Evolutionary conservation across 2,329 filamentous ascomycete genomes (phyloP), one percentile per base, ranked within the genome.

Genomic region (Alternaria sp.): DNA sequence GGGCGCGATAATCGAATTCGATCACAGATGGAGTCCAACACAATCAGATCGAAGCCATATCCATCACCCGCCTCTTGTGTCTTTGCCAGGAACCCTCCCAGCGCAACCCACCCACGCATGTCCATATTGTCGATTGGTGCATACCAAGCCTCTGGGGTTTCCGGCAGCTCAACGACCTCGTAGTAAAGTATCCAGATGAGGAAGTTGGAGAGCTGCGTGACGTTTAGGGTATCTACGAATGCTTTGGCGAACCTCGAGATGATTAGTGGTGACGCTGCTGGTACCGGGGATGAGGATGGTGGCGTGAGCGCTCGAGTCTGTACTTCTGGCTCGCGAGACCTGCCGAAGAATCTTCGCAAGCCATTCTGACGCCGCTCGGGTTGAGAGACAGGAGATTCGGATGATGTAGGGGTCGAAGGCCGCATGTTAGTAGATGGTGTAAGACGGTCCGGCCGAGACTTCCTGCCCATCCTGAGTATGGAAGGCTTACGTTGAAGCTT

Each of bases 171-270:
- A 8, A 74, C 69, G 19, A 70, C 25, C 30, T 76, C 73, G 46
- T 71, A 66, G 56, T 71, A 71, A 12, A 74, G 36, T 47, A 69
- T 71, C 72, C 69, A 75, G 11, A 61, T 44, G 11, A 75, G 32
- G 50, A 77, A 71, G 23, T 74, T 46, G 28, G 65, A 73, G 7
- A 76, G 51, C n/a, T 64, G 47, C 3, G 43, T 44, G 2, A 59
- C 25, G 13, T 59, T 70, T 9, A 75, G 28, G 4, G 61, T 50
- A 17, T 69, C 66, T 25, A 64, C 66, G 58, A 75, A 75, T 23
- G 67, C 47, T 32, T 59, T 54, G 6, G 62, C 61, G 2, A 69
- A 47, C 8, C 45, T 58, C 11, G 65, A 52, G 15, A 63, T 64
- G 8, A 49, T n/a, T 4, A 50, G 43, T 15, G 52, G 21, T 7